Conservation (phyloP, 768 basidiomycete species). For the Dendrothele bispora region DNA sequence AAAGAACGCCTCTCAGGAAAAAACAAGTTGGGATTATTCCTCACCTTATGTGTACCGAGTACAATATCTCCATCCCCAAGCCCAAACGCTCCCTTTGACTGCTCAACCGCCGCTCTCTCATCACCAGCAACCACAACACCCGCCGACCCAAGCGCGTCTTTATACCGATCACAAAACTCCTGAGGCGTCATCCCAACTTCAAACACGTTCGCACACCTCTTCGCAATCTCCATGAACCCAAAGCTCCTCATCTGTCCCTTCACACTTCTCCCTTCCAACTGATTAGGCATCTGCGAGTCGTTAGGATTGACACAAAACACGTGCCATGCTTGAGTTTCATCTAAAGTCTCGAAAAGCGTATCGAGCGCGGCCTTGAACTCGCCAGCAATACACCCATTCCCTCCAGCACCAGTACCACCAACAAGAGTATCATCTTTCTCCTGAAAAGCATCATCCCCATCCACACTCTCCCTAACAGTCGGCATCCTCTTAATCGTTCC, state of each 20-base stretch:
- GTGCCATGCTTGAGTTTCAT: constrained; percentile 89
- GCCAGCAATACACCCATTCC: constrained; percentile 68
- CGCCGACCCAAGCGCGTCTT: constrained; percentile 55
- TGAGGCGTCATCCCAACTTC: constrained; percentile 83
- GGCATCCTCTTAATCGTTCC: constrained; percentile 65
- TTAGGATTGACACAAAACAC: constrained; percentile 94
- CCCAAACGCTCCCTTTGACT: constrained; percentile 54
- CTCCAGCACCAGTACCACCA: constrained; percentile 25
- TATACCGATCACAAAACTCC: constrained; percentile 87
- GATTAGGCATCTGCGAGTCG: constrained; percentile 92
- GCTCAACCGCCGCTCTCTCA: constrained; percentile 58
- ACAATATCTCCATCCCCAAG: constrained; percentile 74
- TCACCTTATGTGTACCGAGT: constrained; percentile 83
- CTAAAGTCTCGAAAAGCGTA: constrained; percentile 82
- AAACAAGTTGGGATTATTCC: too few relatives aligned
- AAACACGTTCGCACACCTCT: constrained; percentile 63
- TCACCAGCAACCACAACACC: constrained; percentile 62
- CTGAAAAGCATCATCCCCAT: too few relatives aligned
- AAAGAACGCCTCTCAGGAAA: too few relatives aligned
- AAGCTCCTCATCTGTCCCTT: constrained; percentile 88
- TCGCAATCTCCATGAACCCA: constrained; percentile 77
- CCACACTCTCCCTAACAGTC: constrained; percentile 42
- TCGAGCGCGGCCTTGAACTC: constrained; percentile 86
- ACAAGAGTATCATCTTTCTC: constrained; percentile 37
- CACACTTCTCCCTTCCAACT: constrained; percentile 87